Evolutionary conservation across 495 filamentous ascomycete genomes (phyloP).

Genomic region (Penicillium simplicissimum): DNA sequence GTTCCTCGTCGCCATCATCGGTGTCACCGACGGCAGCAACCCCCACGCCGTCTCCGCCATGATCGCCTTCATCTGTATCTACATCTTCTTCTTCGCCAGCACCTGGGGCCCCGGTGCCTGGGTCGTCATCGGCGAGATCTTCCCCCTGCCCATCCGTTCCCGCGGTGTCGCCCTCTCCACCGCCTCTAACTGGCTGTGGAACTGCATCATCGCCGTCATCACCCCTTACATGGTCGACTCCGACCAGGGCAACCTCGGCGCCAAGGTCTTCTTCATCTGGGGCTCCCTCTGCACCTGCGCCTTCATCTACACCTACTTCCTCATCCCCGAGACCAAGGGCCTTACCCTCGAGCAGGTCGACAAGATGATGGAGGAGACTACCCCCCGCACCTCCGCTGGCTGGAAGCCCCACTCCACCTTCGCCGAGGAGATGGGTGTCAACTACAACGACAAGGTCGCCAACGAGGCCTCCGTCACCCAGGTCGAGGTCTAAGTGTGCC

Average conservation of each 20-base stretch:
- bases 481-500: constrained; percentile 33
- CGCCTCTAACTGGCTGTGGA: constrained; percentile 88
- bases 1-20: constrained; percentile 80
- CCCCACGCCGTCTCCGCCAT: constrained; percentile 59
- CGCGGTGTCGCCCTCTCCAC: constrained; percentile 79
- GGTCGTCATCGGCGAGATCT: constrained; percentile 88
- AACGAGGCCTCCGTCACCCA: constrained; percentile 33
- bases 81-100: constrained; percentile 74
- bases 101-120: constrained; percentile 76
- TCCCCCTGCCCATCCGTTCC: constrained; percentile 79
- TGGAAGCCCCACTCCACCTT: constrained; percentile 79
- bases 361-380: constrained; percentile 85
- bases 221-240: constrained; percentile 77
- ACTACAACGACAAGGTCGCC: constrained; percentile 41
- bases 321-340: constrained; percentile 85
- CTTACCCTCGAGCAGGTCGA: constrained; percentile 87
- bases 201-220: constrained; percentile 70
- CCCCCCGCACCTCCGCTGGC: constrained; percentile 68
- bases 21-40: constrained; percentile 57
- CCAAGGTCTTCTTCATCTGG: constrained; percentile 87
- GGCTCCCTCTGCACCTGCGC: constrained; percentile 65
- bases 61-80: constrained; percentile 77
- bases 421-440: constrained; percentile 61
- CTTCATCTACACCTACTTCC: constrained; percentile 75
- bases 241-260: constrained; percentile 66